A percentile compares a stretch with the other conserved stretches of the same genome.
Evolutionary conservation across 2,329 filamentous ascomycete species (phyloP).

Genomic region (Fusarium mexicanum): DNA sequence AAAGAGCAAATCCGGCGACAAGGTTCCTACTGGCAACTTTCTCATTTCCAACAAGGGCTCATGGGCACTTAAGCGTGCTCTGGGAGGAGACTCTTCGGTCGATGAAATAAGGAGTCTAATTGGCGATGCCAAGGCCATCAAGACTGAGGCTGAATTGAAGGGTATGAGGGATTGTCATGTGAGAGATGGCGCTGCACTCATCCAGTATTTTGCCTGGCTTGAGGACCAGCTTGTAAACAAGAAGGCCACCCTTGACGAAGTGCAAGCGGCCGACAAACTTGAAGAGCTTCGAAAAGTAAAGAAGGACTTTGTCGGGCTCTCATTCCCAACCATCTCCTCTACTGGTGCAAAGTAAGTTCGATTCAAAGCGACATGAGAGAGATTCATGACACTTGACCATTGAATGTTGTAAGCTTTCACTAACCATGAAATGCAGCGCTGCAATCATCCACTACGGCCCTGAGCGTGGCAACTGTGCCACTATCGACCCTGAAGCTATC

Average conservation of each 20-base stretch:
- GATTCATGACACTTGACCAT: background rate
- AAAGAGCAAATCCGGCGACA: constrained; percentile 47
- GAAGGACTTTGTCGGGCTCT: constrained; percentile 85
- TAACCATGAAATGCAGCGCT: constrained; percentile 65
- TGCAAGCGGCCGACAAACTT: constrained; percentile 90
- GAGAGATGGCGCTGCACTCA: constrained; percentile 89
- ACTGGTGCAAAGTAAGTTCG: constrained; percentile 76
- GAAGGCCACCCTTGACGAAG: constrained; percentile 81
- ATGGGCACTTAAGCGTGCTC: constrained; percentile 87
- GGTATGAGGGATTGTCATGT: constrained; percentile 96
- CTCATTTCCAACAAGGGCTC: constrained; percentile 89
- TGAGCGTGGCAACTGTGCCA: constrained; percentile 80
- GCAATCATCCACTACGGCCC: constrained; percentile 97
- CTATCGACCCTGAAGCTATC: constrained; percentile 84
- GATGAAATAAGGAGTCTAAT: constrained; percentile 90
- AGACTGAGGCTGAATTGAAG: constrained; percentile 87
- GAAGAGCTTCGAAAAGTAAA: constrained; percentile 76
- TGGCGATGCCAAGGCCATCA: constrained; percentile 90
- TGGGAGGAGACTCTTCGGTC: constrained; percentile 86
- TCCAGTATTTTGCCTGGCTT: constrained; percentile 95
- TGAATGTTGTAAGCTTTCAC: background rate
- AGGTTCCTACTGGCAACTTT: constrained; percentile 68
- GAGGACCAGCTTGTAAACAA: constrained; percentile 85
- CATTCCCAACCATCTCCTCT: constrained; percentile 95
- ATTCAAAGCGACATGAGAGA: background rate